A percentile compares a stretch with the other conserved stretches of the same genome.
Evolutionary conservation across 1,284 basidiomycete species (phyloP).

Genomic region (Puccinia polysora): DNA sequence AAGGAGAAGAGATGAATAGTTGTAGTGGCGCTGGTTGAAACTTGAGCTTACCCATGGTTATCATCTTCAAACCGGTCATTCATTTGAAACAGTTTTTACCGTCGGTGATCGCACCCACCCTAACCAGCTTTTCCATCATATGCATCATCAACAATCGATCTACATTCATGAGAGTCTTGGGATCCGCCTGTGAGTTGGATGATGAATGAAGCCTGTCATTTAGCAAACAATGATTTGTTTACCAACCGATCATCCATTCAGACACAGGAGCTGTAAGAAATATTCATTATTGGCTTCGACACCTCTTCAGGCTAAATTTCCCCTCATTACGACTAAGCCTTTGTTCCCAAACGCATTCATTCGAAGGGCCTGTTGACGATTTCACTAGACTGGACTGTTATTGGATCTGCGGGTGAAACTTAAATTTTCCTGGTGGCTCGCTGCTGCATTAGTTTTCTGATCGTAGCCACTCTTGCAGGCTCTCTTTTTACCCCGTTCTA

Average conservation of each 20-base stretch:
- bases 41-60: background rate
- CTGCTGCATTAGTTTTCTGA: background rate
- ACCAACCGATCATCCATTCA: background rate
- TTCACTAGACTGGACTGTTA: slow-evolving; percentile 40
- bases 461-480: slow-evolving; percentile 7
- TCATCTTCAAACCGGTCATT: background rate
- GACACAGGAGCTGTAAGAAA: slow-evolving; percentile 40
- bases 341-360: too few species aligned
- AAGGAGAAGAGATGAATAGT: too few species aligned
- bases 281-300: too few species aligned
- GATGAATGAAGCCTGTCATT: too few species aligned
- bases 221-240: too few species aligned
- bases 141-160: slow-evolving; percentile 50
- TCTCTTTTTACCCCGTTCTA: slow-evolving; percentile 40
- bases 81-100: slow-evolving; percentile 49
- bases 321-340: background rate
- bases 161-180: slow-evolving; percentile 41
- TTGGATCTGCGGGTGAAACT: slow-evolving; percentile 33
- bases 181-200: slow-evolving; percentile 43
- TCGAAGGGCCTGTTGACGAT: slow-evolving; percentile 35
- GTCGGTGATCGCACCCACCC: slow-evolving; percentile 51
- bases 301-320: too few species aligned
- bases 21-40: background rate
- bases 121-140: slow-evolving; percentile 52
- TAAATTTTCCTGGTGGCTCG: background rate